Conservation (phyloP, 441 rosid species). For the Pelargonium citronellum region DNA sequence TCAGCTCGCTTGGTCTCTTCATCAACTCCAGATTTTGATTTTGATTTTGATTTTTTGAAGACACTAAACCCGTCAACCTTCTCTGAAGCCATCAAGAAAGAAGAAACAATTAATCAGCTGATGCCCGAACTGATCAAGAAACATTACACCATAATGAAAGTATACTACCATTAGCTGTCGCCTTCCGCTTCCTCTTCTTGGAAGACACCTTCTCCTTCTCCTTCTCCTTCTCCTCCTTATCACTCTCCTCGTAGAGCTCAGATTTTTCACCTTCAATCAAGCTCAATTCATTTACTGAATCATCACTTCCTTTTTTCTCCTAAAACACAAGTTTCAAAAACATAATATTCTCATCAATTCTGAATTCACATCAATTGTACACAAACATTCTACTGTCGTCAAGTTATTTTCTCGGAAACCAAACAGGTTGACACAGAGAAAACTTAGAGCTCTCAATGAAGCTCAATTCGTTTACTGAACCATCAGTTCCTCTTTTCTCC, state of each 20-base stretch:
- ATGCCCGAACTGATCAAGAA: background rate
- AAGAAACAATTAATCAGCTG: background rate
- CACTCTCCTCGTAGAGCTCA: constrained; percentile 25
- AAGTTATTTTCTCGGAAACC: background rate
- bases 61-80: constrained; percentile 73
- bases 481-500: no score
- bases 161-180: constrained; percentile 46
- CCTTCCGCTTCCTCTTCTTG: constrained; percentile 63
- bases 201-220: constrained; percentile 16
- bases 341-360: background rate
- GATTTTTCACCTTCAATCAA: constrained; percentile 31
- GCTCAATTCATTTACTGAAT: constrained; percentile 28
- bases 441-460: background rate
- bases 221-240: background rate
- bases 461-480: no score
- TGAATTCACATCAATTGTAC: background rate
- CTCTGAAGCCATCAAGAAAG: constrained; percentile 26
- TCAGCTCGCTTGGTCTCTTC: constrained; percentile 28
- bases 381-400: background rate
- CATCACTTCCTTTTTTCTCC: constrained; percentile 42
- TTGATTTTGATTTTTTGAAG: constrained; percentile 49
- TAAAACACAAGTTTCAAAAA: constrained; percentile 8
- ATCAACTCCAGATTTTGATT: constrained; percentile 9
- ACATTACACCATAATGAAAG: background rate
- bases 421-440: background rate